Conservation (phyloP, 495 filamentous ascomycete genomes). For the Copromyces sp. region DNA sequence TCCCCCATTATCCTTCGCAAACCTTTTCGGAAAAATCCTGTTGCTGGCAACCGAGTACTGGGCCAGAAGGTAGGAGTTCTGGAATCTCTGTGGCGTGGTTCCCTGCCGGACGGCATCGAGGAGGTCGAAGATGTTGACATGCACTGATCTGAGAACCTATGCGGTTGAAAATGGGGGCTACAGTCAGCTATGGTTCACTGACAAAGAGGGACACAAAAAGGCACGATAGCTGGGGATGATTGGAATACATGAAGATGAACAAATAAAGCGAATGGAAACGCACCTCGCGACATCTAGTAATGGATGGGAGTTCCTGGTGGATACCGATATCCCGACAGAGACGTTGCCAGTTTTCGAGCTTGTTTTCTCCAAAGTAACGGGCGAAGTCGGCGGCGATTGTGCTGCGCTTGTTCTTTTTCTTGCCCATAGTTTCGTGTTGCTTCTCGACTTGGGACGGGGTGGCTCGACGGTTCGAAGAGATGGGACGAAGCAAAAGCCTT, state of each 20-base stretch:
- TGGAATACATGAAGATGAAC: background rate
- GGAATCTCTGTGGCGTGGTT: constrained; percentile 6
- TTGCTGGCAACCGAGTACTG: constrained; percentile 10
- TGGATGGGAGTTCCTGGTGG: constrained; percentile 15
- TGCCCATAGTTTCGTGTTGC: background rate
- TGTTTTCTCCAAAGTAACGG: constrained; percentile 20
- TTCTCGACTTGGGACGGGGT: background rate
- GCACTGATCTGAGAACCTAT: constrained; percentile 18
- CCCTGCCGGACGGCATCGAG: constrained; percentile 15
- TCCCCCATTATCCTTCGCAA: constrained; percentile 10
- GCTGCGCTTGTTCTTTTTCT: background rate
- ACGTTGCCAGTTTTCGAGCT: constrained; percentile 24
- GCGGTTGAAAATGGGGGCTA: background rate
- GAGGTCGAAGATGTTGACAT: constrained; percentile 32
- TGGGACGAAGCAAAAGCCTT: background rate
- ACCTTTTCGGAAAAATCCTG: constrained; percentile 12
- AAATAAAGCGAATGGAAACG: background rate
- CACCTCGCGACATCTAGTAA: constrained; percentile 29
- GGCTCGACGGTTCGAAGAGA: background rate
- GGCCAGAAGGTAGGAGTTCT: constrained; percentile 9
- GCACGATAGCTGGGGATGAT: background rate
- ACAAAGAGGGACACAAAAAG: too few species aligned
- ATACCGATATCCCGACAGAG: constrained; percentile 27
- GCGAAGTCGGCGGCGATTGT: constrained; percentile 12
- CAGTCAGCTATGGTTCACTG: background rate